Evolutionary conservation across 1,284 basidiomycete species (phyloP).

Genomic region (Moesziomyces aphidis): DNA sequence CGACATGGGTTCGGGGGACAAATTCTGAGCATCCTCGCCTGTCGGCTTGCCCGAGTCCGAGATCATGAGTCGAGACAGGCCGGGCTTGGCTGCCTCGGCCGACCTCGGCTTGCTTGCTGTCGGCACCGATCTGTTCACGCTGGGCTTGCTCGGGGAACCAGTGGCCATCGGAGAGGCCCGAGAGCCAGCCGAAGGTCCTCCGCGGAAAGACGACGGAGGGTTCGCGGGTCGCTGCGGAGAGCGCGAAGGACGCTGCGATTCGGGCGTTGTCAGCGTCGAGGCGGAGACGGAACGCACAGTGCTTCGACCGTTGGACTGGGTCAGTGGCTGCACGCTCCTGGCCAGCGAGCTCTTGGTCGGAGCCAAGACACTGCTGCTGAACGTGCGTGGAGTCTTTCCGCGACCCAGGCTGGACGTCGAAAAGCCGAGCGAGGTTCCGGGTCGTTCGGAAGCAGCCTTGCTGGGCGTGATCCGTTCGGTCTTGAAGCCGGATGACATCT

Average conservation of each 20-base stretch:
- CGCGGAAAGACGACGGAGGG: constrained; percentile 34
- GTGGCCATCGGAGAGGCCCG: constrained; percentile 6
- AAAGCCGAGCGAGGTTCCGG: constrained; percentile 34
- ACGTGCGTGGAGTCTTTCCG: constrained; percentile 5
- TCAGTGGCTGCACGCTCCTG: constrained; percentile 21
- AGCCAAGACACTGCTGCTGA: constrained; percentile 32
- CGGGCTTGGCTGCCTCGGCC: not conserved
- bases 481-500: constrained; percentile 19
- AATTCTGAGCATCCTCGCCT: too few relatives aligned
- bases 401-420: not conserved
- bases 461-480: constrained; percentile 8
- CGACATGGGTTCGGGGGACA: not conserved
- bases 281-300: constrained; percentile 10
- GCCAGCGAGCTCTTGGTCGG: constrained; percentile 39
- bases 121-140: not conserved
- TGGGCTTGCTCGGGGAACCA: constrained; percentile 7
- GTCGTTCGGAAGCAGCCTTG: not conserved
- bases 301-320: constrained; percentile 6
- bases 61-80: too few relatives aligned
- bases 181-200: not conserved
- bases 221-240: constrained; percentile 27
- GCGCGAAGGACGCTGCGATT: constrained; percentile 7
- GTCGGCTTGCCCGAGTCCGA: too few relatives aligned
- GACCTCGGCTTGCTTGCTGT: not conserved
- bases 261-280: constrained; percentile 10